These are phyloP conservation scores for Kwoniella dejecticola DNA, from an alignment of 768 basidiomycete species.

Conservation along the genomic window DNA sequence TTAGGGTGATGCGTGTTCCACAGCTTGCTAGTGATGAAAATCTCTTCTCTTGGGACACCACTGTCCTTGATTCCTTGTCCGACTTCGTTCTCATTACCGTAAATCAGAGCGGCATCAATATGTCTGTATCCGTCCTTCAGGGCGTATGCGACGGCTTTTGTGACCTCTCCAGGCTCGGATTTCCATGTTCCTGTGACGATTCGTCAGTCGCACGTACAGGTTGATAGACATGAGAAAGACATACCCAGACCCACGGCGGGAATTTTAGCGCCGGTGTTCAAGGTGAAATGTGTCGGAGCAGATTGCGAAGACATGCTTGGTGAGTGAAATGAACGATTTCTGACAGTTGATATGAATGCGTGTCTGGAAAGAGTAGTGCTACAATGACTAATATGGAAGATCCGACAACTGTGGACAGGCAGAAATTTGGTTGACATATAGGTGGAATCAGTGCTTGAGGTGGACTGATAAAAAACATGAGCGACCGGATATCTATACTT, in stretches of 20 bases:
- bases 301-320: background rate
- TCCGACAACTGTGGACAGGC: too few species aligned
- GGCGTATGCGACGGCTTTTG: slow-evolving; percentile 58
- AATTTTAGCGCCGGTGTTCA: slow-evolving; percentile 62
- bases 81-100: slow-evolving; percentile 67
- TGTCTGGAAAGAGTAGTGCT: too few species aligned
- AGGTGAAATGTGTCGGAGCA: slow-evolving; percentile 42
- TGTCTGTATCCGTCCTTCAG: slow-evolving; percentile 77
- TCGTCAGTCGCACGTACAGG: too few species aligned
- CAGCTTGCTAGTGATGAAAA: slow-evolving; percentile 63
- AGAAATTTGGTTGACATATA: too few species aligned
- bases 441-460: too few species aligned
- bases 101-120: slow-evolving; percentile 78
- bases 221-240: background rate
- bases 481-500: too few species aligned
- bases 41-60: slow-evolving; percentile 75
- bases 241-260: slow-evolving; percentile 78
- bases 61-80: slow-evolving; percentile 62
- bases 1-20: slow-evolving; percentile 74
- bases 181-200: slow-evolving; percentile 66
- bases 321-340: too few species aligned
- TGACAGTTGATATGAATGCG: too few species aligned
- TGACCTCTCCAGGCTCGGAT: slow-evolving; percentile 71
- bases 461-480: too few species aligned
- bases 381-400: too few species aligned